Conservation (phyloP, 768 basidiomycete genomes). For the Rhizopogon roseolus region DNA sequence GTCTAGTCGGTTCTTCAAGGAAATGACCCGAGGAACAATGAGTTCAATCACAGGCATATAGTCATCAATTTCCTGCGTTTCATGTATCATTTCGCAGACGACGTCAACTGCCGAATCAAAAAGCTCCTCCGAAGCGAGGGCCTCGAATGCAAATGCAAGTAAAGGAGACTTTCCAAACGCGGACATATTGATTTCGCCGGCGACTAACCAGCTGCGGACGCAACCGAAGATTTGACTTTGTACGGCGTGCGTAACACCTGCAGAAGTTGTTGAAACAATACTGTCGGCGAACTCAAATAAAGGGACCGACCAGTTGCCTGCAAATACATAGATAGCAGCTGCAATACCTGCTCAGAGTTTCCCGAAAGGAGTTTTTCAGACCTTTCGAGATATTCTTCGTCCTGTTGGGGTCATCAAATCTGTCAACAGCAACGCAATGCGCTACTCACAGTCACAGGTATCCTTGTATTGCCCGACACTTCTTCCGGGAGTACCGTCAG, state of each 20-base stretch:
- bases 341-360: constrained; percentile 69
- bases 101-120: constrained; percentile 93
- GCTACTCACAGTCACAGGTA: constrained; percentile 77
- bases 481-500: constrained; percentile 91
- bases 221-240: constrained; percentile 83
- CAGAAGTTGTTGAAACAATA: neutral
- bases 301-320: constrained; percentile 70
- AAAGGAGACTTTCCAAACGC: constrained; percentile 73
- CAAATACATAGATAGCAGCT: constrained; percentile 82
- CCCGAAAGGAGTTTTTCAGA: constrained; percentile 56
- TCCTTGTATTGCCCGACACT: constrained; percentile 73
- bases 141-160: constrained; percentile 78
- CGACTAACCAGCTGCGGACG: constrained; percentile 80
- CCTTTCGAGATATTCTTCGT: constrained; percentile 68
- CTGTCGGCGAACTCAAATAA: neutral
- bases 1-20: constrained; percentile 57
- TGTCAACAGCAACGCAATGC: neutral
- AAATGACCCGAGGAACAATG: constrained; percentile 84
- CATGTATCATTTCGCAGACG: constrained; percentile 92
- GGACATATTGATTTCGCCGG: constrained; percentile 72
- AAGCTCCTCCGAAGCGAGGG: constrained; percentile 77
- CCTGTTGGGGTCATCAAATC: constrained; percentile 37
- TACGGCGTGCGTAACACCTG: constrained; percentile 78
- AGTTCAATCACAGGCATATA: constrained; percentile 86
- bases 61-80: constrained; percentile 96